Percentiles rank a stretch among this genome's conserved stretches.
These are phyloP conservation scores for Kernera saxatilis DNA, from an alignment of 345 rosid genomes.

Conservation along the genomic window DNA sequence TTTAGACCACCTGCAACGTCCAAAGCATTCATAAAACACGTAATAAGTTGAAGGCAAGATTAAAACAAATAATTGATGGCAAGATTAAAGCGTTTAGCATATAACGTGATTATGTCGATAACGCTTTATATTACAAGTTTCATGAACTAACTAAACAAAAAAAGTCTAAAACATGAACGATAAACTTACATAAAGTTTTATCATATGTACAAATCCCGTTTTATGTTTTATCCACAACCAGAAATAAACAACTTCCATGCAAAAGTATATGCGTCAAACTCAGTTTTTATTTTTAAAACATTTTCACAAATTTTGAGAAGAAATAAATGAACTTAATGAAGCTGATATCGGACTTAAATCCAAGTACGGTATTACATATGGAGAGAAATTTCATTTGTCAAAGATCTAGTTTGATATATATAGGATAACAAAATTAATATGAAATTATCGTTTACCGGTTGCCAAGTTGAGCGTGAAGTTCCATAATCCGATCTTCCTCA, in stretches of 20 bases:
- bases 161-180: not conserved
- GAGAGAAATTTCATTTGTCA: not conserved
- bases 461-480: slow-evolving; percentile 79
- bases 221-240: not conserved
- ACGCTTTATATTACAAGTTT: not conserved
- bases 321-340: not conserved
- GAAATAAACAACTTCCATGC: not conserved
- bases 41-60: too few relatives aligned
- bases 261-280: not conserved
- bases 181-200: not conserved
- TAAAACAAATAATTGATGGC: too few relatives aligned
- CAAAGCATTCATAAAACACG: slow-evolving; percentile 8
- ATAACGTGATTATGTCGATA: not conserved
- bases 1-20: slow-evolving; percentile 73
- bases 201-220: not conserved
- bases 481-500: slow-evolving; percentile 80
- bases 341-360: not conserved
- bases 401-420: not conserved
- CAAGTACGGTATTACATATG: not conserved
- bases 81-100: not conserved
- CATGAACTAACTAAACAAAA: not conserved
- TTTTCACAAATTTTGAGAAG: not conserved
- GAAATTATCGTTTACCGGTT: slow-evolving; percentile 48
- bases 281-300: not conserved
- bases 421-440: not conserved